Conservation (phyloP, 768 basidiomycete genomes). For the Suillus subluteus region DNA sequence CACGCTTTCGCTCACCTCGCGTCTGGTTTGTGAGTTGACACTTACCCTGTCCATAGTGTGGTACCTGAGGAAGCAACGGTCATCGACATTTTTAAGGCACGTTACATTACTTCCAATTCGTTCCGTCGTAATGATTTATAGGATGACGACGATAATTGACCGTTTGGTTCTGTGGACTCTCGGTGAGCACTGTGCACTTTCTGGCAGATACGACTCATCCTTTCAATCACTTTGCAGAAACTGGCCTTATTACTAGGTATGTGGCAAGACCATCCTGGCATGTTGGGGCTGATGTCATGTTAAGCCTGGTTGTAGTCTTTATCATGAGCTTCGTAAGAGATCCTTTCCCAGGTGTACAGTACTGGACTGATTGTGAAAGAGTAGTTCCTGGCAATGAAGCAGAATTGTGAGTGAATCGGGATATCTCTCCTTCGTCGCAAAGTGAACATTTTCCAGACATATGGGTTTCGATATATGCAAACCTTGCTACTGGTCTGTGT, state of each 20-base stretch:
- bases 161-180: slow-evolving; percentile 10
- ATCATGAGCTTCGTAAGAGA: background rate
- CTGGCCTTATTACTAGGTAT: slow-evolving; percentile 9
- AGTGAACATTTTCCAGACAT: background rate
- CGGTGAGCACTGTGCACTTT: background rate
- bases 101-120: background rate
- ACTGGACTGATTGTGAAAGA: background rate
- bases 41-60: background rate
- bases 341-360: background rate
- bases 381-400: slow-evolving; percentile 8
- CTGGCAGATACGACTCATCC: background rate
- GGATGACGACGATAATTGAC: background rate
- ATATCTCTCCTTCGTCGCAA: background rate
- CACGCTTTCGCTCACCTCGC: slow-evolving; percentile 1
- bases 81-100: background rate
- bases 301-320: background rate
- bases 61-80: slow-evolving; percentile 7
- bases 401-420: slow-evolving; percentile 3
- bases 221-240: background rate
- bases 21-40: slow-evolving; percentile 4
- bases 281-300: background rate
- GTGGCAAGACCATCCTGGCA: background rate
- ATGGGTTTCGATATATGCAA: slow-evolving; percentile 9
- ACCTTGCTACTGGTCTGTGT: slow-evolving; percentile 5
- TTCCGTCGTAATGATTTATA: background rate